These are phyloP conservation scores for Crithidia brevicula DNA, from an alignment of 208 protist species.

Conservation along the genomic window DNA sequence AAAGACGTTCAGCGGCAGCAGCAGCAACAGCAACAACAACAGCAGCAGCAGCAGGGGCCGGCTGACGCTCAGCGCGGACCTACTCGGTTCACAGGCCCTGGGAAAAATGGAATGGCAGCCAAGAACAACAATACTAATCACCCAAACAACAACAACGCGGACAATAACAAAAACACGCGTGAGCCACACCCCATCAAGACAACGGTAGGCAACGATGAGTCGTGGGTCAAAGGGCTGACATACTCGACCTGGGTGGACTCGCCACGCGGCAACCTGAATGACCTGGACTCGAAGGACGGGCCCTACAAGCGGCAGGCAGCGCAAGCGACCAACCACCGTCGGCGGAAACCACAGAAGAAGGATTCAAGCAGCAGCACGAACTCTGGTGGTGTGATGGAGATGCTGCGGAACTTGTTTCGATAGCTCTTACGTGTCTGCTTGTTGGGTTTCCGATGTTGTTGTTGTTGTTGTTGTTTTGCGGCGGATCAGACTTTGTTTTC, in stretches of 20 bases:
- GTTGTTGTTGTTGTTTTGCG: too few species aligned
- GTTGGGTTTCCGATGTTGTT: too few species aligned
- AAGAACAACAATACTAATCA: background rate
- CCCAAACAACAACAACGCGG: constrained; percentile 1
- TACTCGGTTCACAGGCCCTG: constrained; percentile 11
- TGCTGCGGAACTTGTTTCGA: constrained; percentile 30
- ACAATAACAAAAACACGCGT: background rate
- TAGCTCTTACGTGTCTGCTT: too few species aligned
- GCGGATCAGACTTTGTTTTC: too few species aligned
- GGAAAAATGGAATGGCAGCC: constrained; percentile 8
- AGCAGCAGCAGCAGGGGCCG: background rate
- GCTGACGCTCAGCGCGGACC: background rate
- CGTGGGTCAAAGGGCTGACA: constrained; percentile 41
- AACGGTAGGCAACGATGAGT: constrained; percentile 47
- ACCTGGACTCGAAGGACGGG: constrained; percentile 5
- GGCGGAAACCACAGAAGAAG: constrained; percentile 10
- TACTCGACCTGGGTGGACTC: constrained; percentile 51
- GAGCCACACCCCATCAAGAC: constrained; percentile 34
- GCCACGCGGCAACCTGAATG: constrained; percentile 24
- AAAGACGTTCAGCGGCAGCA: constrained; percentile 16
- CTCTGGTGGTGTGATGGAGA: constrained; percentile 23
- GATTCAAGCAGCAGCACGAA: constrained; percentile 14
- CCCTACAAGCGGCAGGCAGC: constrained; percentile 40
- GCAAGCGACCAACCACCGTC: background rate
- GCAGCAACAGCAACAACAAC: background rate